These are phyloP conservation scores for Boletus coccyginus DNA, from an alignment of 768 basidiomycete genomes.

Conservation along the genomic window DNA sequence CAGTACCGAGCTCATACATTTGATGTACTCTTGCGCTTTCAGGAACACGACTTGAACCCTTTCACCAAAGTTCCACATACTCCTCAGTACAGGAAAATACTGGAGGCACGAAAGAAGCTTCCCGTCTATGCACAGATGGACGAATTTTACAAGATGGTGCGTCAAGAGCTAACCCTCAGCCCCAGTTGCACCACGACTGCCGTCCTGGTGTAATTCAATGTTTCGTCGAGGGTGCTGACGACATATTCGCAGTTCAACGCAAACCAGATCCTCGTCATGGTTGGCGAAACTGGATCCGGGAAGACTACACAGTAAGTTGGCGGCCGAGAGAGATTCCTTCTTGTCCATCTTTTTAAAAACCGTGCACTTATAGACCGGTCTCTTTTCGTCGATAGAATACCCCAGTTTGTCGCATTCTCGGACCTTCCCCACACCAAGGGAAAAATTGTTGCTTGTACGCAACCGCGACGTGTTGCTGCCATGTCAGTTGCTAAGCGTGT, in stretches of 20 bases:
- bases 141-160: constrained; percentile 85
- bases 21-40: neutral
- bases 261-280: constrained; percentile 85
- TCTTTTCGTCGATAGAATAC: constrained; percentile 62
- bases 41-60: constrained; percentile 83
- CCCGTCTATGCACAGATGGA: constrained; percentile 93
- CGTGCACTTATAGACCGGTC: constrained; percentile 28
- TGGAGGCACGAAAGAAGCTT: constrained; percentile 80
- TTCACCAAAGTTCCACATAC: constrained; percentile 84
- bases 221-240: neutral
- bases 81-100: constrained; percentile 78
- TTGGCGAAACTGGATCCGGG: constrained; percentile 93
- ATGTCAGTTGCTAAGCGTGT: constrained; percentile 99
- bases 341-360: constrained; percentile 19
- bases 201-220: neutral
- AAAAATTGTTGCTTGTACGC: constrained; percentile 94
- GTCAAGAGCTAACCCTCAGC: constrained; percentile 29
- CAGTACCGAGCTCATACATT: neutral
- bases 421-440: constrained; percentile 89
- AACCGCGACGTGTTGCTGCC: constrained; percentile 93
- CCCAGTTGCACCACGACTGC: neutral
- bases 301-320: constrained; percentile 88
- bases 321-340: constrained; percentile 14
- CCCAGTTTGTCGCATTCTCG: constrained; percentile 93
- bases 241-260: constrained; percentile 21